Base-by-base conservation (phyloP, 768 basidiomycete genomes). In the Pulveroboletus sp. region DNA sequence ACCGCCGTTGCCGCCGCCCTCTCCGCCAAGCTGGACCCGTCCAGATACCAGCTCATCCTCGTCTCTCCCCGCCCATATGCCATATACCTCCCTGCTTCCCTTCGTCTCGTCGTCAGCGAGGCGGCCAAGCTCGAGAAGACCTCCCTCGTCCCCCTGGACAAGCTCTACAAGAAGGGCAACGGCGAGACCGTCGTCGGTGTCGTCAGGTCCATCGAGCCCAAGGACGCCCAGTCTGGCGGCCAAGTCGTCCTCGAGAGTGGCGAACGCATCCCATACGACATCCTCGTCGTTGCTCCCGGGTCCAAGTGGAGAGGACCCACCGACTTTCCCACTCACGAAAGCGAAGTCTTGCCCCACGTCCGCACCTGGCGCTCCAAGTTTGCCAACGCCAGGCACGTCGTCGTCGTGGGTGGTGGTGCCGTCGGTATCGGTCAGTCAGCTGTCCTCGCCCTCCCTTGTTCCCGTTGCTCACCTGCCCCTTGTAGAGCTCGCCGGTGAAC, bases 201-300 rank as follows among this genome's bases (percentile, higher is more conserved):
- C 44, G 73, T 74, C 49, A 64, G 51, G 6, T 63, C 77, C 41
- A 66, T 85, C 46, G 65, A 75, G 5, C 72, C 67, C 33, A 51
- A 48, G 41, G 54, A 52, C 17, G 46, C 57, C 27, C 63, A 63
- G 5, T 57, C 65, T 12, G 72, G 73, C n/a, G 78, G 78, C 0
- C 70, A 75, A 18, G 72, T 87, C 6, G 67, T 74, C 6, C 72
- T 88, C 8, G 71, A 69, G 55, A 58, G 69, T 52, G 82, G 81
- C 31, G 73, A 80, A 43, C 61, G 60, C 41, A 50, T 86, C 11
- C 61, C 66, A 8, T 89, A 80, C 62, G 73, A 74, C 10, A 65
- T 76, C 18, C 77, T 89, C 38, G 73, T 88, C 33, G 64, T 88
- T 31, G 76, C 82, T 0, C 71, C 84, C 2, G 86, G 86, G 1